Conservation (phyloP, 139 green algal species). For the Mychonastes homosphaera region DNA sequence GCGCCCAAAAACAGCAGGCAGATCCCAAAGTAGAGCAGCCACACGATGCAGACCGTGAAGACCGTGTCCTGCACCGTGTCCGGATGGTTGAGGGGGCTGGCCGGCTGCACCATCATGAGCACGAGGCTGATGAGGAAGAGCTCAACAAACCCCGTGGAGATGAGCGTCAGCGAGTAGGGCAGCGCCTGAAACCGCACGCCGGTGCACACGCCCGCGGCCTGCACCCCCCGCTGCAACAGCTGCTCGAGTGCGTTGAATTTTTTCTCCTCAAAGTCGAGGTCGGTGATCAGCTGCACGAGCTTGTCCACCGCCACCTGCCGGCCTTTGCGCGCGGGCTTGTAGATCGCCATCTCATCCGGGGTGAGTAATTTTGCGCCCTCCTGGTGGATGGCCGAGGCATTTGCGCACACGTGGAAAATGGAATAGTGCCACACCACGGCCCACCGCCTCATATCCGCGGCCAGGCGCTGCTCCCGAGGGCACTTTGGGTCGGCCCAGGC, state of each 20-base stretch:
- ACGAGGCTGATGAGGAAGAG: background rate
- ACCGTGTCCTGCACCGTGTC: background rate
- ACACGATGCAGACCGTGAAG: background rate
- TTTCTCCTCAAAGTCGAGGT: slow-evolving; percentile 1
- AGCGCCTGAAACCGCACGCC: slow-evolving; percentile 19
- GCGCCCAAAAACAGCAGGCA: background rate
- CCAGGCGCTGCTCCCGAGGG: too few species aligned
- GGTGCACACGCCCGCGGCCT: slow-evolving; percentile 4
- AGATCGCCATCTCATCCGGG: slow-evolving; percentile 8
- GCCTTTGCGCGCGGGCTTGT: slow-evolving; percentile 3
- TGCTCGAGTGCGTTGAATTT: slow-evolving; percentile 9
- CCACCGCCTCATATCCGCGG: slow-evolving; percentile 6
- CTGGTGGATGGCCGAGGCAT: background rate
- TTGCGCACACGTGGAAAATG: slow-evolving; percentile 2
- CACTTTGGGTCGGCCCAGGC: too few species aligned
- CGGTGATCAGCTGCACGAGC: background rate
- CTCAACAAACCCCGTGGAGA: slow-evolving; percentile 18
- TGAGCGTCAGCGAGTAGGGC: background rate
- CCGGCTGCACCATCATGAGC: background rate
- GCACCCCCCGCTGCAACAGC: background rate
- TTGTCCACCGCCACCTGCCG: slow-evolving; percentile 12
- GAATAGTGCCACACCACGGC: slow-evolving; percentile 14
- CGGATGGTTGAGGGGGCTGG: background rate
- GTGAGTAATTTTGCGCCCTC: background rate
- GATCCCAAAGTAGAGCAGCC: slow-evolving; percentile 7